These are phyloP conservation scores for Avena insularis DNA, from an alignment of 176 grass and related monocot species.

Conservation along the genomic window DNA sequence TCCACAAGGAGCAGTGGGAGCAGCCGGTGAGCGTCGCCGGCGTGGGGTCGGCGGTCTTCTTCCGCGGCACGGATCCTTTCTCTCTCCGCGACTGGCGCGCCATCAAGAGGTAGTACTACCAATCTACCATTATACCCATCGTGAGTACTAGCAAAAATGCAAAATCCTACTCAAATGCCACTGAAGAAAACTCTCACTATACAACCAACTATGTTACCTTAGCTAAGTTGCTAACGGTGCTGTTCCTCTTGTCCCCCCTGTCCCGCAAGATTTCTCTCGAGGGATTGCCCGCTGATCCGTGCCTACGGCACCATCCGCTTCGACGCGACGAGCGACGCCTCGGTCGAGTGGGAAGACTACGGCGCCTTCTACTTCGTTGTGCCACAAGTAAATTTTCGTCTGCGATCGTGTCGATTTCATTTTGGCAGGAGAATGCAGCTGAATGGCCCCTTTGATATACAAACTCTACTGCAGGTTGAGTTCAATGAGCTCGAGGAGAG, in stretches of 20 bases:
- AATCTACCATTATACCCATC: not conserved
- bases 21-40: slow-evolving; percentile 75
- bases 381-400: slow-evolving; percentile 64
- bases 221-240: not conserved
- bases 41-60: slow-evolving; percentile 83
- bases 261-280: slow-evolving; percentile 70
- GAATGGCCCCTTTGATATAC: not conserved
- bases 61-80: slow-evolving; percentile 65
- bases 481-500: slow-evolving; percentile 81
- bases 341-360: slow-evolving; percentile 76
- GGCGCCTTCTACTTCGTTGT: slow-evolving; percentile 90
- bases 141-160: not conserved
- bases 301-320: slow-evolving; percentile 96
- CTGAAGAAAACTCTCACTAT: too few relatives aligned
- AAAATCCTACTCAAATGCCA: not conserved
- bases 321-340: slow-evolving; percentile 58
- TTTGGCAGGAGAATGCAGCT: not conserved
- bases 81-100: slow-evolving; percentile 72
- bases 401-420: not conserved
- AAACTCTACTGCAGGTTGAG: slow-evolving; percentile 67
- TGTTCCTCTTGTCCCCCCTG: not conserved
- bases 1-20: not conserved
- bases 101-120: slow-evolving; percentile 66
- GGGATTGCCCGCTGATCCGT: slow-evolving; percentile 76
- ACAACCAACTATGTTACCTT: not conserved